phyloP scores from a whole-genome alignment of 306 rosid species.

The Dryas alaskensis region DNA sequence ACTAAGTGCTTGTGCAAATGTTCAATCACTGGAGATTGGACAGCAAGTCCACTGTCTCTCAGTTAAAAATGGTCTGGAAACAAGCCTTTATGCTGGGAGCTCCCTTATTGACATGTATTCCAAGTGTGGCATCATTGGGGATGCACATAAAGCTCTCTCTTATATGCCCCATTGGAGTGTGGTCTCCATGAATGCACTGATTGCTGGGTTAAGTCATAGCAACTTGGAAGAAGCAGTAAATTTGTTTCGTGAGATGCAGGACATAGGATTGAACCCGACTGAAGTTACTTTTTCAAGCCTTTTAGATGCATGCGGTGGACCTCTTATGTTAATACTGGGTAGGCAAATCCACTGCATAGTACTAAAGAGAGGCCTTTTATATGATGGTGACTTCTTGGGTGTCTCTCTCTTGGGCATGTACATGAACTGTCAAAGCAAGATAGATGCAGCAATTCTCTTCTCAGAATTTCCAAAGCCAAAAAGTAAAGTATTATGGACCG shows the following conservation, averaged over 20 bases:
- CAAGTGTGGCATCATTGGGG: constrained; percentile 50
- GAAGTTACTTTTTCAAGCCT: constrained; percentile 66
- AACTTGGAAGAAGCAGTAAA: constrained; percentile 49
- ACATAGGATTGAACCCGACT: constrained; percentile 53
- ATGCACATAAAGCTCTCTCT: constrained; percentile 51
- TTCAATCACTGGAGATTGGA: constrained; percentile 49
- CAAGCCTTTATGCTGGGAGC: constrained; percentile 66
- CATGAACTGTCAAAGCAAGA: constrained; percentile 48
- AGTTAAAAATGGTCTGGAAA: constrained; percentile 64
- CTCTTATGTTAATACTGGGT: constrained; percentile 45
- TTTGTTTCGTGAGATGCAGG: constrained; percentile 54
- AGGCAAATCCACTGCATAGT: constrained; percentile 59
- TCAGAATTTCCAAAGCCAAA: constrained; percentile 56
- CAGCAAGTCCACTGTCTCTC: constrained; percentile 63
- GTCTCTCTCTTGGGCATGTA: constrained; percentile 70
- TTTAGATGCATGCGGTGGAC: constrained; percentile 59
- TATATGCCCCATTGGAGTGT: constrained; percentile 56
- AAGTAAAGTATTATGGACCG: constrained; percentile 59
- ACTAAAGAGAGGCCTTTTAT: constrained; percentile 53
- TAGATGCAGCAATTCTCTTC: constrained; percentile 59
- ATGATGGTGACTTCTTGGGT: constrained; percentile 55
- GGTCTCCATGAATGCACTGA: constrained; percentile 65
- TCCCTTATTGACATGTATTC: constrained; percentile 86
- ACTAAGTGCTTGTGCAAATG: constrained; percentile 73
- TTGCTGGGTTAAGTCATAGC: constrained; percentile 57